Evolutionary conservation across 2,329 filamentous ascomycete genomes (phyloP), one percentile per base, ranked within the genome.

Genomic region (Akanthomyces uredinophilus): DNA sequence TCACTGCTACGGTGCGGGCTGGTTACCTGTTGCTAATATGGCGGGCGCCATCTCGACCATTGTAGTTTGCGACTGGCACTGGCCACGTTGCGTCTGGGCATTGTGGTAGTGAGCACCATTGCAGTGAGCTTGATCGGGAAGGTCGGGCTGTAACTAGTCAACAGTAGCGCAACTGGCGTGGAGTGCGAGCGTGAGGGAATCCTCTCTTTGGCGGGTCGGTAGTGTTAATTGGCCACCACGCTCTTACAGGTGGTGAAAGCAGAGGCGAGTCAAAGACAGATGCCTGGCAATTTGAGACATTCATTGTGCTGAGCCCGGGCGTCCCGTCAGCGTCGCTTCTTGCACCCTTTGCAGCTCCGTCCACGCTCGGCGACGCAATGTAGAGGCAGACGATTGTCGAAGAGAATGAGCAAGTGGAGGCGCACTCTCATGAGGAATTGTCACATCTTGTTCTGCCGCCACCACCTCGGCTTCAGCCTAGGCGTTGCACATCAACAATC

Each of bases 21-120:
- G 20, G 53, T 46, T 46, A 44, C 39, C 41, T 56, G n/a, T 37
- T 44, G 22, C 52, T 29, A 35, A 50, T 54, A 27, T 59, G 46
- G 35, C 8, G 46, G 47, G 37, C 20, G 13, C 37, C 22, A 3
- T 49, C 10, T 39, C 43, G n/a, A 24, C 41, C 24, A 32, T 46
- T 32, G 14, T n/a, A 22, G 44, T 46, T 49, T 14, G 20, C n/a
- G 50, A 35, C 22, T 53, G 29, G 57, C 41, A 60, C 20, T 53
- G 58, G 50, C 50, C 58, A 60, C 58, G 58, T 60, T 60, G 58
- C 58, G 49, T 60, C 58, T 37, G 57, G 57, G 24, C 27, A n/a
- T 52, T 11, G n/a, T 24, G 16, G 37, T 44, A n/a, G 49, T 35
- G 57, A 53, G 47, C 39, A 20, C 52, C 11, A 37, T 29, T 37